A percentile compares a stretch with the other conserved stretches of the same genome.
These are phyloP conservation scores for Trifolium dubium DNA, from an alignment of 306 rosid genomes.

Conservation along the genomic window DNA sequence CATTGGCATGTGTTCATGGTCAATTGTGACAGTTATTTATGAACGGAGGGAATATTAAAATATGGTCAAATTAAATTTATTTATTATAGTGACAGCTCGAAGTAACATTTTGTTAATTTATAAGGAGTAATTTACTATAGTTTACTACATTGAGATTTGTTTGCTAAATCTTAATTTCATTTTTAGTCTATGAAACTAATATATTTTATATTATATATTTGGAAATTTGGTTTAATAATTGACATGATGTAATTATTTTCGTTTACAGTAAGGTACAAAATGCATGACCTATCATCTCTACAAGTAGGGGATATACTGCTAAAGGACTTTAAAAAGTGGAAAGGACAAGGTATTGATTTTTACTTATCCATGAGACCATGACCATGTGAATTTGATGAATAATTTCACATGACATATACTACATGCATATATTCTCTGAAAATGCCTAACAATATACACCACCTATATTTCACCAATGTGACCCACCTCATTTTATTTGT, in stretches of 20 bases:
- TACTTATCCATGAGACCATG: neutral
- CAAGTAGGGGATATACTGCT: constrained; percentile 62
- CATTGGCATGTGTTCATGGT: too few relatives aligned
- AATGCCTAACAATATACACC: neutral
- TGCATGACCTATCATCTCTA: constrained; percentile 64
- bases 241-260: neutral
- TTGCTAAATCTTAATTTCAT: neutral
- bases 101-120: too few relatives aligned
- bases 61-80: too few relatives aligned
- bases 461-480: neutral
- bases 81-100: too few relatives aligned
- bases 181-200: too few relatives aligned
- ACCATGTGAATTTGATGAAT: neutral
- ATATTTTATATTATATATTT: neutral
- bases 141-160: too few relatives aligned
- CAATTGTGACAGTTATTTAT: too few relatives aligned
- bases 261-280: constrained; percentile 74
- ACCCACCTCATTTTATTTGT: neutral
- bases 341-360: constrained; percentile 58
- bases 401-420: neutral
- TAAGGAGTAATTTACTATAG: too few relatives aligned
- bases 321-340: constrained; percentile 88
- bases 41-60: too few relatives aligned
- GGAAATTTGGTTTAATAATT: constrained; percentile 23
- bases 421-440: neutral